Evolutionary conservation across 176 grass and related monocot genomes (phyloP).

Genomic region (Carex scoparia): DNA sequence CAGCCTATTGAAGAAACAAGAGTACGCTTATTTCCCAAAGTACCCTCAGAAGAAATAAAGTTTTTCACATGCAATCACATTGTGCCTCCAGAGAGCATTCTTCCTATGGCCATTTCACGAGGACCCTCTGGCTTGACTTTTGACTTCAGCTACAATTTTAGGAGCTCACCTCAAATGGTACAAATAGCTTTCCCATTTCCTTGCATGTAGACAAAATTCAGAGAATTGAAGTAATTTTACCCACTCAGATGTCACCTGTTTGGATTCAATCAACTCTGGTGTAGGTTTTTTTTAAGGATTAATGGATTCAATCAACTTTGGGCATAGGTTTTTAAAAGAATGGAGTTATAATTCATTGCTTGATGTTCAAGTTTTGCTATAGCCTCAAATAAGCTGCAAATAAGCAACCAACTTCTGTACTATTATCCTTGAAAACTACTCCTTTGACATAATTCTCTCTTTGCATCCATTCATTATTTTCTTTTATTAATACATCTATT

Average conservation of each 20-base stretch:
- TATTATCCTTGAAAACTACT: not conserved
- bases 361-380: not conserved
- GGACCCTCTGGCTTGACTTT: constrained; percentile 88
- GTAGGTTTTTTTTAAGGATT: not conserved
- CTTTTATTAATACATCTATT: not conserved
- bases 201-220: not conserved
- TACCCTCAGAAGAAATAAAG: constrained; percentile 43
- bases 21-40: constrained; percentile 59
- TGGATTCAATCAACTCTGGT: not conserved
- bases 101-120: constrained; percentile 71
- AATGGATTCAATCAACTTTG: not conserved
- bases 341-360: not conserved
- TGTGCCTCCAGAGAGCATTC: constrained; percentile 83
- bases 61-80: constrained; percentile 94
- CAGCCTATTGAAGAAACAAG: constrained; percentile 98
- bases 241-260: not conserved
- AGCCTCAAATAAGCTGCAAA: not conserved
- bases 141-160: constrained; percentile 94
- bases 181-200: not conserved
- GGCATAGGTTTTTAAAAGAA: not conserved
- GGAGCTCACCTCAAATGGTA: constrained; percentile 72
- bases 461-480: not conserved
- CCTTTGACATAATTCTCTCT: not conserved
- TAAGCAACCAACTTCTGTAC: not conserved
- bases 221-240: not conserved